phyloP scores from a whole-genome alignment of 2,329 filamentous ascomycete species.

The Pseudocercospora macadamiae region DNA sequence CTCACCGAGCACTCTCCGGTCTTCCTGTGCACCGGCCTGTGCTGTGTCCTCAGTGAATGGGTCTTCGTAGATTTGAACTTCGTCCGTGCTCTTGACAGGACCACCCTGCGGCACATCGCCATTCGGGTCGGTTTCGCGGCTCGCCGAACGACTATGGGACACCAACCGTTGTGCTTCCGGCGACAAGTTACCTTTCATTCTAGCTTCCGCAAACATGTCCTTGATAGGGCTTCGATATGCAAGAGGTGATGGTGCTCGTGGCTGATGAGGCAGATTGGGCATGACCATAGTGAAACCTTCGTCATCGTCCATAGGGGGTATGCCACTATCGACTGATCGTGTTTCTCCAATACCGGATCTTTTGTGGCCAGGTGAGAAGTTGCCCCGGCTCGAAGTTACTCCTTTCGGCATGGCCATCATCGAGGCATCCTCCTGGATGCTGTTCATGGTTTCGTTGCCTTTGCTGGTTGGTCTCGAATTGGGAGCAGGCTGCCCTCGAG shows the following conservation, averaged over 20 bases:
- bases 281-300: constrained; percentile 56
- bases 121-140: constrained; percentile 9
- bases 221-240: constrained; percentile 38
- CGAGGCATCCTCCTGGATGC: constrained; percentile 48
- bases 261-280: constrained; percentile 40
- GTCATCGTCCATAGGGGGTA: constrained; percentile 43
- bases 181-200: constrained; percentile 29
- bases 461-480: constrained; percentile 39
- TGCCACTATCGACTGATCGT: constrained; percentile 45
- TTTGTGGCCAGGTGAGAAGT: constrained; percentile 39
- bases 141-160: constrained; percentile 4
- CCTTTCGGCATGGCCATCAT: constrained; percentile 52
- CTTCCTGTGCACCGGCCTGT: constrained; percentile 30
- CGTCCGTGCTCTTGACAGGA: constrained; percentile 39
- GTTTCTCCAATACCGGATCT: constrained; percentile 45
- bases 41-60: constrained; percentile 48
- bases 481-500: constrained; percentile 23
- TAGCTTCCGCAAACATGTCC: constrained; percentile 39
- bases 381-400: constrained; percentile 33
- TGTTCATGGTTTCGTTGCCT: constrained; percentile 34
- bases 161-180: constrained; percentile 24
- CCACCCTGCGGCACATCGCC: constrained; percentile 16
- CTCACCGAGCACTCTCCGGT: constrained; percentile 53
- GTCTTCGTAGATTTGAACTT: constrained; percentile 58
- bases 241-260: constrained; percentile 33